A percentile compares a stretch with the other conserved stretches of the same genome.
phyloP scores from a whole-genome alignment of 108 stramenopile species.

The Skeletonema potamos region DNA sequence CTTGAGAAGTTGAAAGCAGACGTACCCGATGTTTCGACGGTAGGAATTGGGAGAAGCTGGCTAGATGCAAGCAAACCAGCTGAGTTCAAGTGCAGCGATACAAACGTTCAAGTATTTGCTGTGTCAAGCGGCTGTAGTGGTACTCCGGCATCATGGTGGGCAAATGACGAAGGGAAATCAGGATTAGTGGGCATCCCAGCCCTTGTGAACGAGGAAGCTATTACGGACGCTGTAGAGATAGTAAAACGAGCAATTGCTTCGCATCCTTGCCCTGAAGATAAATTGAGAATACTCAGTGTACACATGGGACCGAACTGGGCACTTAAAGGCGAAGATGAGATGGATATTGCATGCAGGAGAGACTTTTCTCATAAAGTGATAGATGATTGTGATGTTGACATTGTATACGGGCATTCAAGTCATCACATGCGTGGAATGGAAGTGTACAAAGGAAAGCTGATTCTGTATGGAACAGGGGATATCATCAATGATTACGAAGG shows the following conservation, averaged over 20 bases:
- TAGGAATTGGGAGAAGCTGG: constrained; percentile 8
- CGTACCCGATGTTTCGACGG: neutral
- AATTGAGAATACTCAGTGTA: constrained; percentile 6
- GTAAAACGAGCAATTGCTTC: neutral
- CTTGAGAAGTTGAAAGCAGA: neutral
- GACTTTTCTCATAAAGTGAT: constrained; percentile 28
- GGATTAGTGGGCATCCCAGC: no score
- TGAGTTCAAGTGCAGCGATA: no score
- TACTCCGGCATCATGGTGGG: no score
- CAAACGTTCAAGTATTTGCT: no score
- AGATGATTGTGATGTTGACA: constrained; percentile 26
- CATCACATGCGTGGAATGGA: constrained; percentile 40
- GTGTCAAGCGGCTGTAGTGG: no score
- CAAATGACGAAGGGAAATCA: no score
- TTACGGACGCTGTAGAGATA: neutral
- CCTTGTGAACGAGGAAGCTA: neutral
- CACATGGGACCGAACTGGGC: constrained; percentile 34
- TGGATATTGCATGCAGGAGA: constrained; percentile 3
- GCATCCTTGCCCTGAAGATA: no score
- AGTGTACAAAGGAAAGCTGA: constrained; percentile 26
- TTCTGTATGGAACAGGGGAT: constrained; percentile 32
- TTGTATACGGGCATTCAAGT: constrained; percentile 30
- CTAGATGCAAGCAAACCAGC: constrained; percentile 6
- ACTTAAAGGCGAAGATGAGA: neutral
- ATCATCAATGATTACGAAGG: constrained; percentile 43